Conservation (phyloP, 2,329 filamentous ascomycete species). For the Parastagonospora nodorum region DNA sequence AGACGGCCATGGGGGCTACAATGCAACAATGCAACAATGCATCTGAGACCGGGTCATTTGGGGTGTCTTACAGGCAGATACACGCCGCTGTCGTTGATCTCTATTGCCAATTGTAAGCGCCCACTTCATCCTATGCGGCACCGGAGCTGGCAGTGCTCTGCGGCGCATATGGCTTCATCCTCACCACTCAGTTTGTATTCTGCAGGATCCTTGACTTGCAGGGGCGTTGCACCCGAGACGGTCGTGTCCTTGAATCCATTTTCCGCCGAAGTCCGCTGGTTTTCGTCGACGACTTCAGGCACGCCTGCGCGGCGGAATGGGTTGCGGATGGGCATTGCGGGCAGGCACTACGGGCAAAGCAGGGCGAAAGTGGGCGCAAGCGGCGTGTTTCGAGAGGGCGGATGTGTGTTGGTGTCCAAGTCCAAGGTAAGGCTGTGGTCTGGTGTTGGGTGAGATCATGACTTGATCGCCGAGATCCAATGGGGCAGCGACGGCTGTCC, state of each 20-base stretch:
- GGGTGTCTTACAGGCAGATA: constrained; percentile 77
- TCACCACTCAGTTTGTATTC: constrained; percentile 60
- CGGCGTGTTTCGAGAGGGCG: constrained; percentile 24
- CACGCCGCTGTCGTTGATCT: constrained; percentile 93
- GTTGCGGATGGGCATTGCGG: constrained; percentile 49
- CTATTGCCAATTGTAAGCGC: constrained; percentile 56
- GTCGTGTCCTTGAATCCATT: constrained; percentile 39
- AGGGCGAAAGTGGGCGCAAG: constrained; percentile 20
- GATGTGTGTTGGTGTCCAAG: constrained; percentile 19
- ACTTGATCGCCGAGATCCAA: constrained; percentile 22
- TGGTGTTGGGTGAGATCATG: constrained; percentile 20
- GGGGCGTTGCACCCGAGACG: constrained; percentile 45
- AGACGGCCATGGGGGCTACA: background rate
- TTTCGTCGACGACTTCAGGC: constrained; percentile 39
- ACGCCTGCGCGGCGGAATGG: constrained; percentile 46
- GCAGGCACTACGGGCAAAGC: constrained; percentile 14
- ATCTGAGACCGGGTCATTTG: background rate
- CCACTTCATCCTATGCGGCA: constrained; percentile 8
- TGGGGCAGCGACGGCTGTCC: constrained; percentile 16
- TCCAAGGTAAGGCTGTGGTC: constrained; percentile 11
- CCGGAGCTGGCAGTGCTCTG: constrained; percentile 5
- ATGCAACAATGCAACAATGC: constrained; percentile 1
- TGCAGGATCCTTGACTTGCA: constrained; percentile 52
- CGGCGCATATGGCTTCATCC: constrained; percentile 19
- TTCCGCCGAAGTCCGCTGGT: constrained; percentile 38